Percentiles rank a stretch among this genome's conserved stretches.
Conservation (phyloP, 495 filamentous ascomycete species). For the Ascodesmis nigricans region DNA sequence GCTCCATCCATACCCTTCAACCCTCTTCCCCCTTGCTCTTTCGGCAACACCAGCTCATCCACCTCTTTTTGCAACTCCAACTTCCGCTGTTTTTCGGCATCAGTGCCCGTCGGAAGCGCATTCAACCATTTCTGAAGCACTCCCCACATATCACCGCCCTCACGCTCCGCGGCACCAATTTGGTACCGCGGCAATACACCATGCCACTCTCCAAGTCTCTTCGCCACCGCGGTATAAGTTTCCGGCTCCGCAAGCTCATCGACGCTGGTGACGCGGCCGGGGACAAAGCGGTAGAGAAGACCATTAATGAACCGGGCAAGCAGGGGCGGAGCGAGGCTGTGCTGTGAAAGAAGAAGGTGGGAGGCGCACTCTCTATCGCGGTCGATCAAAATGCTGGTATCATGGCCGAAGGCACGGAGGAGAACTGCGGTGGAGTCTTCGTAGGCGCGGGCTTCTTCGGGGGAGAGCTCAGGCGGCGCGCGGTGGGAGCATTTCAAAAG, state of each 20-base stretch:
- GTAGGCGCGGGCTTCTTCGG: slow-evolving; percentile 9
- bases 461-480: slow-evolving; percentile 37
- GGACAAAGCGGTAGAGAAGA: slow-evolving; percentile 79
- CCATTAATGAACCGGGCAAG: slow-evolving; percentile 91
- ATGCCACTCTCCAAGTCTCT: slow-evolving; percentile 78
- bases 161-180: not conserved
- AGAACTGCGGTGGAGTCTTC: slow-evolving; percentile 73
- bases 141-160: slow-evolving; percentile 45
- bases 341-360: slow-evolving; percentile 46
- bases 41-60: slow-evolving; percentile 30
- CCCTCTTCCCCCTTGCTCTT: slow-evolving; percentile 25
- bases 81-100: slow-evolving; percentile 41
- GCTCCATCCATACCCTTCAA: slow-evolving; percentile 19
- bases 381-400: slow-evolving; percentile 89
- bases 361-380: slow-evolving; percentile 61
- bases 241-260: slow-evolving; percentile 46
- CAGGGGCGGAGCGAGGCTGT: slow-evolving; percentile 63
- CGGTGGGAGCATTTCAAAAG: slow-evolving; percentile 74
- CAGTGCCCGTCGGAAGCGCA: slow-evolving; percentile 52
- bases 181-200: slow-evolving; percentile 40
- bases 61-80: slow-evolving; percentile 53
- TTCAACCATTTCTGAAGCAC: slow-evolving; percentile 89
- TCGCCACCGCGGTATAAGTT: slow-evolving; percentile 67
- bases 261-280: slow-evolving; percentile 54
- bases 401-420: slow-evolving; percentile 81